These are phyloP conservation scores for Porcisia hertigi DNA, from an alignment of 208 protist genomes.

Conservation along the genomic window DNA sequence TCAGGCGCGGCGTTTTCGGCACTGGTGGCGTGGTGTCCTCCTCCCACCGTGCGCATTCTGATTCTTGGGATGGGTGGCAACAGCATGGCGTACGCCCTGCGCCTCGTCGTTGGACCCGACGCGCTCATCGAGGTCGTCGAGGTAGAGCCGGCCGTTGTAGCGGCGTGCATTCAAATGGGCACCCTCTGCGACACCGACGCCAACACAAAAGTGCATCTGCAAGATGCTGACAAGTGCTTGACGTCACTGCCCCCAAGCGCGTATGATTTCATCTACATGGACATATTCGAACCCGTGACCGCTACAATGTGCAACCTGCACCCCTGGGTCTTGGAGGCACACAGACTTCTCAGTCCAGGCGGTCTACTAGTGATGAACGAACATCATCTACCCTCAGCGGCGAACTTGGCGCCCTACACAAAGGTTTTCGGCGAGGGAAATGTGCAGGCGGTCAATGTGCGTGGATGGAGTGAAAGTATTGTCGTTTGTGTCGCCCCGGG, in stretches of 20 bases:
- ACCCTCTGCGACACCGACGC: constrained; percentile 36
- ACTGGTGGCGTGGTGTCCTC: constrained; percentile 29
- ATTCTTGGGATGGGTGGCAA: constrained; percentile 86
- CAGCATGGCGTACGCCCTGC: constrained; percentile 71
- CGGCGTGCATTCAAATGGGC: constrained; percentile 39
- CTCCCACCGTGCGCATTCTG: constrained; percentile 34
- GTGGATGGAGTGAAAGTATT: constrained; percentile 79
- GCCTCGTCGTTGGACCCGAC: constrained; percentile 43
- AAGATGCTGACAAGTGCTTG: constrained; percentile 28
- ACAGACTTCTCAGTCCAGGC: constrained; percentile 34
- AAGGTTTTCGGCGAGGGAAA: constrained; percentile 54
- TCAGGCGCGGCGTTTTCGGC: background rate
- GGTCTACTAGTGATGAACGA: constrained; percentile 79
- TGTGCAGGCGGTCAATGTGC: constrained; percentile 74
- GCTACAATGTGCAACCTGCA: constrained; percentile 66
- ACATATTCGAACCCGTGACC: constrained; percentile 72
- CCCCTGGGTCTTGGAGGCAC: constrained; percentile 27
- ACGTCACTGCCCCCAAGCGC: background rate
- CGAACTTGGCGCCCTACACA: constrained; percentile 36
- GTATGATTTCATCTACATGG: constrained; percentile 77
- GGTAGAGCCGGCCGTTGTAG: constrained; percentile 66
- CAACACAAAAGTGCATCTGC: constrained; percentile 47
- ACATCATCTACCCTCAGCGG: constrained; percentile 52
- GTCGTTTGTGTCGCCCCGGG: constrained; percentile 53
- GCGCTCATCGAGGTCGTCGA: constrained; percentile 65